Base-by-base conservation (phyloP, 1,139 yeast genomes). In the Starmera stellimalicola region DNA sequence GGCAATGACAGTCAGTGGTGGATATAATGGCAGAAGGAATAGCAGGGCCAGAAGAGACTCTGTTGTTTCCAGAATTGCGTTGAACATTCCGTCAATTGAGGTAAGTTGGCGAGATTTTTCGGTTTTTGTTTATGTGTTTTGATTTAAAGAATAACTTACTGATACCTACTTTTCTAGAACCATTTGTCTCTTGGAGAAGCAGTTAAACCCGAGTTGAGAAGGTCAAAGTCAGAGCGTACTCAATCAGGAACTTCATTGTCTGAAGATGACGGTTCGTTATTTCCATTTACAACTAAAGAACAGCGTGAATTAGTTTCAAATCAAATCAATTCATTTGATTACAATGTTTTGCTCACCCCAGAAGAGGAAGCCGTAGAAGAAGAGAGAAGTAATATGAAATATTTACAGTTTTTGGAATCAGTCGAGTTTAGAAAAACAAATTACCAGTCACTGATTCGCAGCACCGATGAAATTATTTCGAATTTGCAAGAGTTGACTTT, bases 1-100 rank as follows among this genome's bases (percentile, higher is more conserved):
- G 7, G 20, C 12, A 16, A 41, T 35, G 41, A 34, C 41, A 3
- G 18, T 35, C 6, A 38, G 31, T 19, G 32, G 27, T 6, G 28
- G 20, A 5, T 34, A 18, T 5, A 16, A 22, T 3, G 35, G 16
- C 6, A 37, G 42, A 17, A 23, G 43, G 47, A 16, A 54, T 19
- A 44, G 43, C 17, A 37, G 53, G 16, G 42, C 45, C 3, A 41
- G 80, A 50, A 64, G 75, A 34, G 64, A 66, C 38, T 73, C 81
- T 5, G 65, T 72, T 38, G 78, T 73, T 3, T 56, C 57, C 23
- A 38, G 48, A 5, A 57, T 58, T 30, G 64, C 64, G 0, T 38
- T 45, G 31, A 52, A 50, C 24, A 50, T 55, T 5, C 61, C 64
- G 1, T 42, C 37, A 7, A 33, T 42, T 29, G 43, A 39, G 25